Evolutionary conservation across 2,329 filamentous ascomycete genomes (phyloP).

Genomic region (Fusarium austroafricanum): DNA sequence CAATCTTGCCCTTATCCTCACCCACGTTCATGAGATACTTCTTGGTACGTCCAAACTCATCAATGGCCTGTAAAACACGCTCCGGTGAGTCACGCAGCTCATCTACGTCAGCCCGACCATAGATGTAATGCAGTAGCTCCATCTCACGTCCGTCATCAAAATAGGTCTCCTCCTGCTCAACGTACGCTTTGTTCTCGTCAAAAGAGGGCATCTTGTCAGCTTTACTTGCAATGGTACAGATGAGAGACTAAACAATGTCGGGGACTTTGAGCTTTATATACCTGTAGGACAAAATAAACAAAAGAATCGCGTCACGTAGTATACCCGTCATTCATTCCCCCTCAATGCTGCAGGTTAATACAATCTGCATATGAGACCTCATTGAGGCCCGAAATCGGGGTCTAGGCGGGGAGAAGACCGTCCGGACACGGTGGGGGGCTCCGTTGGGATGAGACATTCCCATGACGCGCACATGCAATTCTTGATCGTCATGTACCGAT

Average conservation of each 20-base stretch:
- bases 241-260: not conserved
- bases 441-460: constrained; percentile 17
- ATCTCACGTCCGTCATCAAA: constrained; percentile 80
- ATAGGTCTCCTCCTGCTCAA: constrained; percentile 57
- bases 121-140: constrained; percentile 77
- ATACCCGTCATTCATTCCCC: constrained; percentile 40
- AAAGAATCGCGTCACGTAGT: constrained; percentile 34
- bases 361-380: constrained; percentile 16
- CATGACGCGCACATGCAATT: constrained; percentile 41
- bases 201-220: constrained; percentile 47
- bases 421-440: constrained; percentile 30
- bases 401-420: constrained; percentile 22
- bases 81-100: constrained; percentile 72
- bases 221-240: not conserved
- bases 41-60: constrained; percentile 69
- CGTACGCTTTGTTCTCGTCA: constrained; percentile 55
- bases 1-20: constrained; percentile 77
- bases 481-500: not conserved
- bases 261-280: constrained; percentile 10
- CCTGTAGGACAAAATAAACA: constrained; percentile 13
- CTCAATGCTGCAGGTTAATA: constrained; percentile 17
- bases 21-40: constrained; percentile 87
- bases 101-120: constrained; percentile 69
- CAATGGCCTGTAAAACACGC: constrained; percentile 75
- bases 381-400: constrained; percentile 9